A percentile compares a stretch with the other conserved stretches of the same genome.
Conservation (phyloP, 208 protist species). For the Leptomonas pyrrhocoris region DNA sequence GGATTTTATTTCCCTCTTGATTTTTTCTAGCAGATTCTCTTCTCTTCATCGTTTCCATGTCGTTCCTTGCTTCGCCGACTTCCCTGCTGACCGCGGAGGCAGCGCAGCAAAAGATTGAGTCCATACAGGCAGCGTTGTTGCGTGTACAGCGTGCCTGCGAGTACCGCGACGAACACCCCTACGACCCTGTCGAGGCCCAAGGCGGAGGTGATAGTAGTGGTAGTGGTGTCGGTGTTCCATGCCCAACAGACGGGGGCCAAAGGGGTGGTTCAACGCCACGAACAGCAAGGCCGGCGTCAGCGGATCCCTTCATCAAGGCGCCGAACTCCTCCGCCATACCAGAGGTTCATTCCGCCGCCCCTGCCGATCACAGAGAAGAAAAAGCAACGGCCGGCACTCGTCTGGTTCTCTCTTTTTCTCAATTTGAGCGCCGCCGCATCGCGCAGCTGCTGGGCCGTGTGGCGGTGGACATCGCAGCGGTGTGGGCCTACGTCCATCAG, state of each 20-base stretch:
- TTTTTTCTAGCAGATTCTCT: neutral
- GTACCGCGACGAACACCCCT: slow-evolving; percentile 47
- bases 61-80: neutral
- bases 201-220: neutral
- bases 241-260: no score
- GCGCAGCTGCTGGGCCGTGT: slow-evolving; percentile 59
- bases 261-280: no score
- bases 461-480: slow-evolving; percentile 48
- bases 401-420: slow-evolving; percentile 31
- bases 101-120: slow-evolving; percentile 33
- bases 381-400: slow-evolving; percentile 3
- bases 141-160: slow-evolving; percentile 45
- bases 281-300: no score
- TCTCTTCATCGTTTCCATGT: neutral
- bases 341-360: no score
- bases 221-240: no score
- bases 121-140: slow-evolving; percentile 39
- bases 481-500: slow-evolving; percentile 33
- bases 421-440: slow-evolving; percentile 62
- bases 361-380: no score
- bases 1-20: no score
- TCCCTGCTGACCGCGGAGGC: slow-evolving; percentile 15
- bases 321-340: no score
- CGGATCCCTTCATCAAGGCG: no score
- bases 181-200: slow-evolving; percentile 4